Percentiles rank a stretch among this genome's conserved stretches.
phyloP scores from a whole-genome alignment of 1,284 basidiomycete genomes.

The Sanghuangporus sanghuang region DNA sequence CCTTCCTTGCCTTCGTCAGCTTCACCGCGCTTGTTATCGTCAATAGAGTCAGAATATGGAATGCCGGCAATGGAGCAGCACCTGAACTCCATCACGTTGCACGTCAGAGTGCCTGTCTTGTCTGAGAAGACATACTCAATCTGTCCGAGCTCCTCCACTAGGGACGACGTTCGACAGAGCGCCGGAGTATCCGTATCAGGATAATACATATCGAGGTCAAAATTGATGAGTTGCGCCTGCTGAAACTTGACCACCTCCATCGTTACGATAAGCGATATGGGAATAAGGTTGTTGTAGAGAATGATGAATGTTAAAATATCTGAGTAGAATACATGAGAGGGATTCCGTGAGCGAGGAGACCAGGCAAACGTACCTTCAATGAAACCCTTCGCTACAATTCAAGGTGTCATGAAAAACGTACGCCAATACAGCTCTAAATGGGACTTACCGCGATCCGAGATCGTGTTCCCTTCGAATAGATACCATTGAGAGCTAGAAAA shows the following conservation, averaged over 20 bases:
- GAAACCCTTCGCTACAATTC: slow-evolving; percentile 61
- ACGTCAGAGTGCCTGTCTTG: slow-evolving; percentile 96
- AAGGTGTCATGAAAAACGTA: neutral
- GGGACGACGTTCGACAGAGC: slow-evolving; percentile 91
- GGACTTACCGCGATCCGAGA: slow-evolving; percentile 56
- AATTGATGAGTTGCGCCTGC: slow-evolving; percentile 96
- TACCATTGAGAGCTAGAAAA: slow-evolving; percentile 84
- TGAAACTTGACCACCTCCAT: slow-evolving; percentile 99
- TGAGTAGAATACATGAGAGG: slow-evolving; percentile 26
- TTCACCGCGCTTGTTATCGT: slow-evolving; percentile 72
- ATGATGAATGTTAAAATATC: slow-evolving; percentile 99
- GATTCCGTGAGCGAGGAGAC: neutral
- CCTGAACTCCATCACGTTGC: slow-evolving; percentile 98
- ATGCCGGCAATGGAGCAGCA: slow-evolving; percentile 88
- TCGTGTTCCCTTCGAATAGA: slow-evolving; percentile 52
- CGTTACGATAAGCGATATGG: slow-evolving; percentile 98
- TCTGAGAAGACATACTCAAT: slow-evolving; percentile 99
- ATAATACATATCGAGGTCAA: slow-evolving; percentile 96
- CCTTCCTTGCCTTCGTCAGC: slow-evolving; percentile 64
- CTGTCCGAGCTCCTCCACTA: slow-evolving; percentile 98
- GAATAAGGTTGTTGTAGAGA: slow-evolving; percentile 98
- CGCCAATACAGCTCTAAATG: neutral
- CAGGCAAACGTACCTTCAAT: slow-evolving; percentile 61
- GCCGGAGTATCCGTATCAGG: slow-evolving; percentile 93
- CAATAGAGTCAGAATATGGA: slow-evolving; percentile 85